Conservation (phyloP, 2,329 filamentous ascomycete species). For the Rachicladosporium sp. region DNA sequence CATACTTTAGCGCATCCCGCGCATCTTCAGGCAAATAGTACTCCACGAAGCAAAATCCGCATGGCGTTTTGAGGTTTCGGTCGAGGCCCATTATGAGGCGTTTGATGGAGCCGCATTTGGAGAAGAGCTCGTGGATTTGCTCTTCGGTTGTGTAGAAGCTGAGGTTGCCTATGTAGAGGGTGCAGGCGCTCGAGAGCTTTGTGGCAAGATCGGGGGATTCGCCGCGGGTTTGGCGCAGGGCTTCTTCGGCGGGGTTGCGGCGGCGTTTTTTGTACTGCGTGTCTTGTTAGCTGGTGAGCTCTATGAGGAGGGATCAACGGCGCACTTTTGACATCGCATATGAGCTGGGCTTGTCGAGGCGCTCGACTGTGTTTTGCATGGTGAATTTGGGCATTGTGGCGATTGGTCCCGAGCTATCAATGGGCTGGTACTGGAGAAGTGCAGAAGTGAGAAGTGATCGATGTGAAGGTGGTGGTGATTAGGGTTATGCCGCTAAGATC, state of each 20-base stretch:
- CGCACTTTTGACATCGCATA: conserved; percentile 79
- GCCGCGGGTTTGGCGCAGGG: conserved; percentile 25
- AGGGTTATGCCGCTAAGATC: too few species aligned
- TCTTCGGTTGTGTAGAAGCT: conserved; percentile 77
- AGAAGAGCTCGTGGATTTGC: conserved; percentile 70
- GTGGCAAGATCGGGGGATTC: conserved; percentile 53
- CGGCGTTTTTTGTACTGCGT: conserved; percentile 55
- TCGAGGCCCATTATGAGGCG: conserved; percentile 95
- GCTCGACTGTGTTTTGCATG: conserved; percentile 64
- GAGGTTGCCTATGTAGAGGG: conserved; percentile 95
- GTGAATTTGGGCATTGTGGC: conserved; percentile 34
- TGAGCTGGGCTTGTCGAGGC: conserved; percentile 86
- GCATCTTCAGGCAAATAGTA: conserved; percentile 98
- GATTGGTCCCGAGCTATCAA: not conserved
- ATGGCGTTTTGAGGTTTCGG: conserved; percentile 92
- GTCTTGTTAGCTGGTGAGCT: conserved; percentile 10
- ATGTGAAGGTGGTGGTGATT: not conserved
- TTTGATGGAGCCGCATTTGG: conserved; percentile 84
- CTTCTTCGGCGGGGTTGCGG: conserved; percentile 45
- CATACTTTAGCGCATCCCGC: conserved; percentile 95
- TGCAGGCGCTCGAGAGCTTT: conserved; percentile 75
- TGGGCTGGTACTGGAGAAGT: not conserved
- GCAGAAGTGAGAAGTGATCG: not conserved
- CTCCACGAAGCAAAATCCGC: conserved; percentile 98
- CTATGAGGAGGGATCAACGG: too few species aligned